phyloP scores from a whole-genome alignment of 1,139 yeast species.

The Hyphopichia khmerensis region DNA sequence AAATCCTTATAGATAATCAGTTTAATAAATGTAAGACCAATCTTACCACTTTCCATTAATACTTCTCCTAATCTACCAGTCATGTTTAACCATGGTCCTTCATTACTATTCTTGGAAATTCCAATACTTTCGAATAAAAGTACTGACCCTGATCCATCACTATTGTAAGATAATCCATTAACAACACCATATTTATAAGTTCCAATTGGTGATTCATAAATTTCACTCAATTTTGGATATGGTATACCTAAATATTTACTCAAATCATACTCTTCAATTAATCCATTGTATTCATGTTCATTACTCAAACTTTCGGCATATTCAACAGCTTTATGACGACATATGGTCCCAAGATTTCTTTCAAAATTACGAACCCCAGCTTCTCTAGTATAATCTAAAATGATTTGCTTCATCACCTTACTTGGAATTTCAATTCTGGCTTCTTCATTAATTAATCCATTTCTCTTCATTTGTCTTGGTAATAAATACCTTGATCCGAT shows the following conservation, averaged over 20 bases:
- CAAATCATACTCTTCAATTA: conserved; percentile 43
- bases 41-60: conserved; percentile 76
- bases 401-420: conserved; percentile 58
- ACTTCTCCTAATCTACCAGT: conserved; percentile 88
- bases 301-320: conserved; percentile 43
- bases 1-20: conserved; percentile 47
- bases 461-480: conserved; percentile 75
- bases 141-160: conserved; percentile 86
- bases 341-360: conserved; percentile 67
- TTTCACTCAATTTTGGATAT: conserved; percentile 27
- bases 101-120: conserved; percentile 40
- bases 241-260: conserved; percentile 57
- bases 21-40: conserved; percentile 73
- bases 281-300: conserved; percentile 2
- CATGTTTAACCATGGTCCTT: conserved; percentile 51
- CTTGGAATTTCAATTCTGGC: conserved; percentile 38
- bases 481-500: conserved; percentile 71
- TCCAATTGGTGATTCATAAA: conserved; percentile 30
- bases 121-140: conserved; percentile 79
- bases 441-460: conserved; percentile 48
- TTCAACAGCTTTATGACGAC: conserved; percentile 83
- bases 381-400: conserved; percentile 75
- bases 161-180: conserved; percentile 87
- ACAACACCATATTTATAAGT: conserved; percentile 64
- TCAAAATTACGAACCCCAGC: conserved; percentile 86